Evolutionary conservation across 1,284 basidiomycete species (phyloP).

Genomic region (Inonotus hispidus): DNA sequence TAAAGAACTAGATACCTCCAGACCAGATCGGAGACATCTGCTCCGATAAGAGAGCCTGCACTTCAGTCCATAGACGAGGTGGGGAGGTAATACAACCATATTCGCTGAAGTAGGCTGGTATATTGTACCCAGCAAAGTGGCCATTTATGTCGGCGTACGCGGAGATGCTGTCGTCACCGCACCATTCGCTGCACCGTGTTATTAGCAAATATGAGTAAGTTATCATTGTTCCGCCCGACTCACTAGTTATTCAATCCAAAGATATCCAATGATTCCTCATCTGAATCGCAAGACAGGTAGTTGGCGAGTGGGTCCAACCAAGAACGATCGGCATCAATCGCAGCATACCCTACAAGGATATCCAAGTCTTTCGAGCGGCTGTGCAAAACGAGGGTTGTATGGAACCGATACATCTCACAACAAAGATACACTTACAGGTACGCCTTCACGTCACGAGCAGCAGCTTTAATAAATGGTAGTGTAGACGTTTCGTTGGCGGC

Average conservation of each 20-base stretch:
- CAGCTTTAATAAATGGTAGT: conserved; percentile 84
- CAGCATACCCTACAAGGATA: conserved; percentile 79
- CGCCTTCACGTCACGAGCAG: conserved; percentile 82
- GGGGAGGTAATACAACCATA: conserved; percentile 69
- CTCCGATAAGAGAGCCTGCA: conserved; percentile 63
- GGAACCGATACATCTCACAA: not conserved
- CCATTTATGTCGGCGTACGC: conserved; percentile 51
- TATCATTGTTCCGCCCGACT: conserved; percentile 25
- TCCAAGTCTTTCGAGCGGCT: conserved; percentile 44
- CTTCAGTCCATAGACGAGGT: conserved; percentile 80
- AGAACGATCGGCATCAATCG: conserved; percentile 67
- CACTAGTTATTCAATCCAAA: conserved; percentile 81
- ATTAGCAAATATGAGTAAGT: conserved; percentile 14
- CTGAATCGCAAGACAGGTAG: conserved; percentile 80
- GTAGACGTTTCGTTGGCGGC: conserved; percentile 52
- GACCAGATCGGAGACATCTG: conserved; percentile 80
- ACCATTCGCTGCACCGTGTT: conserved; percentile 59
- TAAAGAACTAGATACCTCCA: conserved; percentile 45
- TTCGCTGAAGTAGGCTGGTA: conserved; percentile 88
- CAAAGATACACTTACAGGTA: conserved; percentile 38
- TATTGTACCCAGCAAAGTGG: conserved; percentile 63
- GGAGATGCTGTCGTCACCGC: conserved; percentile 59
- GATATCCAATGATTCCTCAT: conserved; percentile 68
- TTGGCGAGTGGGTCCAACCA: conserved; percentile 72
- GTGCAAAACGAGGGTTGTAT: conserved; percentile 3